Base-by-base conservation (phyloP, 371 early-diverging fungal genomes). In the Saksenaea oblongispora region DNA sequence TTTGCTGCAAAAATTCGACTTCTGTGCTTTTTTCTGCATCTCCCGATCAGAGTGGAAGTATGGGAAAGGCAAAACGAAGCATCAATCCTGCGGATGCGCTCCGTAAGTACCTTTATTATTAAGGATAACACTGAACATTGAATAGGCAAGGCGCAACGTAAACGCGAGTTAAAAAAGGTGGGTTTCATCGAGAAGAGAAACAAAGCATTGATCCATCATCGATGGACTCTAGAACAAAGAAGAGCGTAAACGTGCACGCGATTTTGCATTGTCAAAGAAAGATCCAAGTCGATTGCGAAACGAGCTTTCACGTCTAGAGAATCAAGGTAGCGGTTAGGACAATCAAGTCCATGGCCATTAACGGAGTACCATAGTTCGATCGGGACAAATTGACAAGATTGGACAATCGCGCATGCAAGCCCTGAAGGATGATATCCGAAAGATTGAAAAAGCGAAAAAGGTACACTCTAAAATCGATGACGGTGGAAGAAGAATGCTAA, bases 101-200 rank as follows among this genome's bases (percentile, higher is more conserved):
- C 34, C 79, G 82, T 82, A 73, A 73, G 64, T 35, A 73, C 34
- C 10, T 28, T 31, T 27, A 41, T 54, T 62, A 8, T n/a, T 14
- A 7, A 22, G 5, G 15, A 10, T 42, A 3, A 54, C 17, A 34
- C 39, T 22, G 17, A 53, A 34, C 37, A 7, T 14, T 37, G 8
- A 58, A 47, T 67, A 87, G 85, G 89, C 69, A 88, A 86, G 70
- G 76, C 82, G 39, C 87, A 84, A 57, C 82, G 85, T 57, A 86
- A 85, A 47, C 84, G 84, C 41, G 89, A 88, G 62, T 63, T 86
- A 22, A 84, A 88, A 70, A 88, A 88, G 76, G 89, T 85, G 74
- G 0, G 18, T 27, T 7, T 13, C 34, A 35, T 55, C 9, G 0
- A 15, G 14, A 56, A 5, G 51, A 35, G n/a, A 7, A 31, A 26